These are phyloP conservation scores for Rhododendron williamsianum DNA, from an alignment of 148 eudicot species.

Conservation along the genomic window DNA sequence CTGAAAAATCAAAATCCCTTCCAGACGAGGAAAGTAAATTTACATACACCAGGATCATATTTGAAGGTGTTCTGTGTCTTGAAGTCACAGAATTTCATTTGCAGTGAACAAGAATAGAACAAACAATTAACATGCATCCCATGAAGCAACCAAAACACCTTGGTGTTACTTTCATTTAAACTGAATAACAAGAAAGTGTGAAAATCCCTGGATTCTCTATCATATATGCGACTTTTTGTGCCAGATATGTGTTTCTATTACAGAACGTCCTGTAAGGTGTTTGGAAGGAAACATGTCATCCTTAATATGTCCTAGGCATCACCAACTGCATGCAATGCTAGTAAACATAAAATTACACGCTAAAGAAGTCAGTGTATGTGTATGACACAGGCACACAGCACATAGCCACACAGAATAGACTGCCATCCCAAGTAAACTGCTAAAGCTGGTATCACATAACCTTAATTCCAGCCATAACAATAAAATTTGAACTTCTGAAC, in stretches of 20 bases:
- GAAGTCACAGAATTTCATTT: neutral
- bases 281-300: neutral
- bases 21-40: neutral
- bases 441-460: neutral
- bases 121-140: neutral
- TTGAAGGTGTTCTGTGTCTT: neutral
- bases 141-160: neutral
- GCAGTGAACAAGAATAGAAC: neutral
- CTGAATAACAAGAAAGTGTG: neutral
- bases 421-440: conserved; percentile 1
- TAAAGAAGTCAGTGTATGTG: neutral
- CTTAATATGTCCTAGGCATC: neutral
- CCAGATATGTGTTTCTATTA: neutral
- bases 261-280: neutral
- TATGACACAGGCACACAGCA: neutral
- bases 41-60: neutral
- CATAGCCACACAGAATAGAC: neutral
- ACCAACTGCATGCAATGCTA: neutral
- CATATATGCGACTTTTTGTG: neutral
- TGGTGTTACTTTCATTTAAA: neutral
- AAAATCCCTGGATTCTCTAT: neutral
- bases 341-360: neutral
- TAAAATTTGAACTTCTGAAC: neutral
- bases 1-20: neutral
- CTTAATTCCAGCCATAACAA: neutral